Evolutionary conservation across 2,329 filamentous ascomycete species (phyloP), one percentile per base, ranked within the genome.

Genomic region (Xylariaceae sp.): DNA sequence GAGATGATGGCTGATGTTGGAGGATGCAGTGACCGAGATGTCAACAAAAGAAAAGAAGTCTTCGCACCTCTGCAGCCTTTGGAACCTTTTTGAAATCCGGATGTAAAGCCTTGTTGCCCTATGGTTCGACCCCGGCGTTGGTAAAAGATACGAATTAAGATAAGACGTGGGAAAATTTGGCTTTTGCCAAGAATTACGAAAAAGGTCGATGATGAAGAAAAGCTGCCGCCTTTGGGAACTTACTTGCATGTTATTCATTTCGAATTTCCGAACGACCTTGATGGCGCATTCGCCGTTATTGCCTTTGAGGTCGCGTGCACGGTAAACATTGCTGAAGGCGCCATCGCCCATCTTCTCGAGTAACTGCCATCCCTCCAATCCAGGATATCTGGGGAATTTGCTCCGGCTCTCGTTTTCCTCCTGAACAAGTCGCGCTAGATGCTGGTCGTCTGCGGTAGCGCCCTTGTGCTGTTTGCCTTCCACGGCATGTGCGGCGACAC

Each of bases 191-290:
- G 57, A 57, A 55, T 47, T 49, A 59, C 62, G 56, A 39, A 42
- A 44, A 39, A 47, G 52, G 49, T 53, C 51, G 52, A 44, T 43
- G 45, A 54, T 39, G 46, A 32, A 38, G 39, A 56, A 55, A 53
- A 50, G 51, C 60, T 62, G 48, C 54, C 51, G 48, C 49, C 52
- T 51, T 52, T 62, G 51, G 22, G 41, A 19, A 85, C 89, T 79
- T 79, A 98, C 93, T 89, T 97, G 93, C 74, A 85, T 89, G 53
- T 84, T 90, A 70, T 95, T 97, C 88, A 98, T 96, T 69, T 98
- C 93, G 64, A 89, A 97, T 71, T 97, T 97, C 61, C 93, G 86
- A 50, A 98, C 93, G 38, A 98, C 93, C 68, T 98, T 98, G 76
- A 98, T 97, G 55, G 91, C 93, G 26, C 93, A 89, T 62, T 97